Conservation (phyloP, 768 basidiomycete genomes). For the Pleurotus tuber-regium region DNA sequence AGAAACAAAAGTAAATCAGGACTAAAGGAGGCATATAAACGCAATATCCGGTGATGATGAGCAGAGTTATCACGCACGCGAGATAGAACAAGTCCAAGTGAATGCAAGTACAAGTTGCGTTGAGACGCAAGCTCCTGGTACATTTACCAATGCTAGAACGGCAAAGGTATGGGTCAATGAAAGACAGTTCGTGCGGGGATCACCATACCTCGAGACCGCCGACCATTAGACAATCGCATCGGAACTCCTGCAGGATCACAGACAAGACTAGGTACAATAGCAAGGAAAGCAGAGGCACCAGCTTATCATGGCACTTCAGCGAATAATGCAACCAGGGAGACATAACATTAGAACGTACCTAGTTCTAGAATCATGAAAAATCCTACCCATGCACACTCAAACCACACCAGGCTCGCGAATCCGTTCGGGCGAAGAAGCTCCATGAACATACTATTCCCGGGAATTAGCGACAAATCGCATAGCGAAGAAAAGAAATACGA, state of each 20-base stretch:
- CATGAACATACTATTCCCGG: conserved; percentile 45
- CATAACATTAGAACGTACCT: conserved; percentile 43
- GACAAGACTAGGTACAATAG: conserved; percentile 29
- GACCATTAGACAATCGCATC: neutral
- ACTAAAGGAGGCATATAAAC: conserved; percentile 35
- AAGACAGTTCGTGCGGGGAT: neutral
- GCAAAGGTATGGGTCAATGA: neutral
- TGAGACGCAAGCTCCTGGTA: conserved; percentile 44
- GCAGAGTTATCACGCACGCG: conserved; percentile 30
- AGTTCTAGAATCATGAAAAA: conserved; percentile 59
- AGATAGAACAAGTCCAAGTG: conserved; percentile 48
- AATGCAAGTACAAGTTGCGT: conserved; percentile 56
- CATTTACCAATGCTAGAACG: conserved; percentile 3
- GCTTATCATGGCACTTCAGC: conserved; percentile 29
- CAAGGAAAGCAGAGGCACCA: conserved; percentile 49
- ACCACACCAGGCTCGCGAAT: conserved; percentile 64
- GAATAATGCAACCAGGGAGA: no score
- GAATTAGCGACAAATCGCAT: conserved; percentile 4
- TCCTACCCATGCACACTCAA: conserved; percentile 63
- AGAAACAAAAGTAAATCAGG: conserved; percentile 50
- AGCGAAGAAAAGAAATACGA: neutral
- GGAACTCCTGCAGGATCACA: conserved; percentile 27
- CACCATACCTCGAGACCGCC: conserved; percentile 1
- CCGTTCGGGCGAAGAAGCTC: conserved; percentile 53
- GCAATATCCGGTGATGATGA: conserved; percentile 1